These are phyloP conservation scores for Stentor coeruleus DNA, from an alignment of 73 alveolate species.

Conservation along the genomic window DNA sequence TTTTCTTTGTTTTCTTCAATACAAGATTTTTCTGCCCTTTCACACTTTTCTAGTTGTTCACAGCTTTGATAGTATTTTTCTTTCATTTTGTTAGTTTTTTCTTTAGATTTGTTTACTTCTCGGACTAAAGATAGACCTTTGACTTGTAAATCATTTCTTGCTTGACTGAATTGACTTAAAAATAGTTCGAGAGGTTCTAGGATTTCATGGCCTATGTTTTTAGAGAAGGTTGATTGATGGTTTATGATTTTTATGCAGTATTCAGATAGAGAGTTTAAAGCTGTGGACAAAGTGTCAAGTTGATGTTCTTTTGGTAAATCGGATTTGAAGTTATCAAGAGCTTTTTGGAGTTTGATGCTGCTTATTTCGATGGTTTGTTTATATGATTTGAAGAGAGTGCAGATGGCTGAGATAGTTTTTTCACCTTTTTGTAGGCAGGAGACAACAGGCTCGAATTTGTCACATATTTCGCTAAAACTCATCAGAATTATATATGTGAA, in stretches of 20 bases:
- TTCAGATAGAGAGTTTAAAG: background rate
- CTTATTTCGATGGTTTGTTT: background rate
- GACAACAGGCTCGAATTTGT: constrained; percentile 11
- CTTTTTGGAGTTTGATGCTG: background rate
- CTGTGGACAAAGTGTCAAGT: constrained; percentile 13
- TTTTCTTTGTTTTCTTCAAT: constrained; percentile 13
- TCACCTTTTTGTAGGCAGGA: background rate
- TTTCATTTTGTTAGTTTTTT: background rate
- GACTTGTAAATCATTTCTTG: background rate
- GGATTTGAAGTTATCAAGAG: background rate
- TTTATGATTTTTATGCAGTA: background rate
- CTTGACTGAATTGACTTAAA: background rate
- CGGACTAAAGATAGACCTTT: background rate
- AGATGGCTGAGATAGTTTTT: background rate
- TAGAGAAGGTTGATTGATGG: background rate
- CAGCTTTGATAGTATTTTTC: background rate
- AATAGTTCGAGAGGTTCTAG: background rate
- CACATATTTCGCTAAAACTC: constrained; percentile 21
- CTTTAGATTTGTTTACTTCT: background rate
- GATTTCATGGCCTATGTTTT: background rate
- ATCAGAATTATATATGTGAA: too few species aligned
- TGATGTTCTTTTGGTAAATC: background rate
- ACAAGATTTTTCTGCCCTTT: background rate
- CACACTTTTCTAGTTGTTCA: constrained; percentile 10
- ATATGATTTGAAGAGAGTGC: background rate